Conservation (phyloP, 129 eudicot genomes). For the Pittosporum tobira region DNA sequence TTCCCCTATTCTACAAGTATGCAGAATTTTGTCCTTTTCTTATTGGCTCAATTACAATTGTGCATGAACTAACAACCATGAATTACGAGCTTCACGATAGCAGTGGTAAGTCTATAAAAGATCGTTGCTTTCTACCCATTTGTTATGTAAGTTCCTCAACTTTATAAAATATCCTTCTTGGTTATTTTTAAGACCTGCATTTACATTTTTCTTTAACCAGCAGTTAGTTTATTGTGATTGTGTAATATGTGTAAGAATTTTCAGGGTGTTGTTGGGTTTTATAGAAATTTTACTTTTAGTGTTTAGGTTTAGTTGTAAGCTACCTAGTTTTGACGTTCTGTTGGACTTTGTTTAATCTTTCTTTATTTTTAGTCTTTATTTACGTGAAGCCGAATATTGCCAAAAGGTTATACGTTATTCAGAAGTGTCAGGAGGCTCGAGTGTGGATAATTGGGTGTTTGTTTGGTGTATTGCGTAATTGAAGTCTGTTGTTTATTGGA, state of each 20-base stretch:
- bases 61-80: conserved; percentile 22
- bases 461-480: too few species aligned
- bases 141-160: neutral
- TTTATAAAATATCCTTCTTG: neutral
- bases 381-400: too few species aligned
- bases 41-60: neutral
- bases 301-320: neutral
- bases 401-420: too few species aligned
- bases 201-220: neutral
- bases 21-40: neutral
- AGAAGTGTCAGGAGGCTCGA: too few species aligned
- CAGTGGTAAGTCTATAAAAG: conserved; percentile 41
- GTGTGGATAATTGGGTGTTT: too few species aligned
- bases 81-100: conserved; percentile 47
- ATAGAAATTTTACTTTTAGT: neutral
- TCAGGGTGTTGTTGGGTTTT: neutral
- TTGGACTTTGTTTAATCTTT: neutral
- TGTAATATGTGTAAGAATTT: conserved; percentile 1
- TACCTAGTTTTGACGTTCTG: neutral
- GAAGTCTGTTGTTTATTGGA: too few species aligned
- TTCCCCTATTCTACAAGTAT: neutral
- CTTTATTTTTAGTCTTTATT: neutral
- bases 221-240: neutral
- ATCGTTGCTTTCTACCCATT: conserved; percentile 4
- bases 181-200: neutral